Conservation (phyloP, 2,329 filamentous ascomycete species). For the Trichoderma lentiforme region DNA sequence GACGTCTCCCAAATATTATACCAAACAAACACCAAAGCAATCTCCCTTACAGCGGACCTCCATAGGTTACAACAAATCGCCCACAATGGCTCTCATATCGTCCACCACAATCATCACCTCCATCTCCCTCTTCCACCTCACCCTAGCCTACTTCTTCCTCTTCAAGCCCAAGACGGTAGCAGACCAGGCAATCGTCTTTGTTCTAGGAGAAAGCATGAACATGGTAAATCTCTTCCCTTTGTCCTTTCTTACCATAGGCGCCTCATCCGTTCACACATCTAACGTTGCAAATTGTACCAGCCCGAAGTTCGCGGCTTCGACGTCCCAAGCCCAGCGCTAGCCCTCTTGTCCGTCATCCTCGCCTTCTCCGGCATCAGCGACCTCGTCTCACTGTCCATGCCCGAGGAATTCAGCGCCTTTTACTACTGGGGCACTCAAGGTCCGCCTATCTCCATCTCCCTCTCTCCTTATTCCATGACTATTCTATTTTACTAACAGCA, state of each 20-base stretch:
- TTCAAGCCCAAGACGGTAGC: slow-evolving; percentile 68
- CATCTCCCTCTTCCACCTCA: slow-evolving; percentile 80
- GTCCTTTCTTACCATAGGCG: too few species aligned
- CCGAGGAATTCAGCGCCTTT: slow-evolving; percentile 61
- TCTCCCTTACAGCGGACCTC: background rate
- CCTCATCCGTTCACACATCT: background rate
- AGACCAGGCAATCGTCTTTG: slow-evolving; percentile 75
- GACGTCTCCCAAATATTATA: background rate
- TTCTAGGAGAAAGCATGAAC: slow-evolving; percentile 79
- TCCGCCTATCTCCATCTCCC: slow-evolving; percentile 39
- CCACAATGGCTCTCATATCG: slow-evolving; percentile 75
- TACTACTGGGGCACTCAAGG: slow-evolving; percentile 67
- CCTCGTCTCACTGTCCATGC: slow-evolving; percentile 62
- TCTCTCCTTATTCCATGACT: too few species aligned
- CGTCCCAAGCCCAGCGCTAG: slow-evolving; percentile 64
- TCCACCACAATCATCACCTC: slow-evolving; percentile 76
- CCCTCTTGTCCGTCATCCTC: slow-evolving; percentile 68
- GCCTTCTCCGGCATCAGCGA: slow-evolving; percentile 59
- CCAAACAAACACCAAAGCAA: background rate
- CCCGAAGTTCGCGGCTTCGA: slow-evolving; percentile 66
- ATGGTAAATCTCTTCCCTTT: too few species aligned
- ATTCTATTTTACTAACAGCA: slow-evolving; percentile 16
- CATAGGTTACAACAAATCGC: background rate
- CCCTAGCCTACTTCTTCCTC: slow-evolving; percentile 79
- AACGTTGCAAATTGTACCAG: slow-evolving; percentile 36